These are phyloP conservation scores for Exophiala aquamarina DNA, from an alignment of 2,329 filamentous ascomycete genomes.

Conservation along the genomic window DNA sequence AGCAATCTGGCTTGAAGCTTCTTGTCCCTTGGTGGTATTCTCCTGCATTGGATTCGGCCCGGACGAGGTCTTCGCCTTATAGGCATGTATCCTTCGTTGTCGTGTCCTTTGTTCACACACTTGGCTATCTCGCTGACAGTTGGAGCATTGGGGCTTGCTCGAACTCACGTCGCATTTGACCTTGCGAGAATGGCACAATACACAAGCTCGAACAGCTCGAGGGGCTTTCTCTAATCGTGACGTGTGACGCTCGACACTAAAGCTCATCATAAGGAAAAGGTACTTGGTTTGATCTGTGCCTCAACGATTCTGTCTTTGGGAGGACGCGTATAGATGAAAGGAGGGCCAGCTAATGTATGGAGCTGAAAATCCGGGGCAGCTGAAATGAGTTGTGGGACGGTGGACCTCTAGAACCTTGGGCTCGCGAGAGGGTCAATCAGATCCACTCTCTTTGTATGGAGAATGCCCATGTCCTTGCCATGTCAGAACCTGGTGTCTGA, in stretches of 20 bases:
- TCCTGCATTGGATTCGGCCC: neutral
- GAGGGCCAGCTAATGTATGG: too few relatives aligned
- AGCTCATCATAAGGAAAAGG: too few relatives aligned
- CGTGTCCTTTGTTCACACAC: conserved; percentile 1
- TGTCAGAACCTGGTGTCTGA: too few relatives aligned
- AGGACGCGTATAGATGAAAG: too few relatives aligned
- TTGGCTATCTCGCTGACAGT: conserved; percentile 7
- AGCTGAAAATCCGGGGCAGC: too few relatives aligned
- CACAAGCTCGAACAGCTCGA: conserved; percentile 5
- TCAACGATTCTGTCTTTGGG: too few relatives aligned
- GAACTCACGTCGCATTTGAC: conserved; percentile 7
- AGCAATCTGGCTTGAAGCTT: neutral
- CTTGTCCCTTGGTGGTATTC: neutral
- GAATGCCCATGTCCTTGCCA: too few relatives aligned
- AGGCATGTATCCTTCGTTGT: conserved; percentile 1
- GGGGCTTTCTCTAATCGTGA: conserved; percentile 5
- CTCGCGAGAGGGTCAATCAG: too few relatives aligned
- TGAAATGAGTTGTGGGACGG: too few relatives aligned
- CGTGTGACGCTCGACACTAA: conserved; percentile 8
- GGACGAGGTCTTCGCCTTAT: neutral
- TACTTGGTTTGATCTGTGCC: too few relatives aligned
- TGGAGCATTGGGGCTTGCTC: conserved; percentile 5
- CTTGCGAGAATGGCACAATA: conserved; percentile 5
- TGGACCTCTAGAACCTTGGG: too few relatives aligned
- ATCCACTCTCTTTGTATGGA: too few relatives aligned